Base-by-base conservation (phyloP, 2,329 filamentous ascomycete species). In the Pezicula neosporulosa region DNA sequence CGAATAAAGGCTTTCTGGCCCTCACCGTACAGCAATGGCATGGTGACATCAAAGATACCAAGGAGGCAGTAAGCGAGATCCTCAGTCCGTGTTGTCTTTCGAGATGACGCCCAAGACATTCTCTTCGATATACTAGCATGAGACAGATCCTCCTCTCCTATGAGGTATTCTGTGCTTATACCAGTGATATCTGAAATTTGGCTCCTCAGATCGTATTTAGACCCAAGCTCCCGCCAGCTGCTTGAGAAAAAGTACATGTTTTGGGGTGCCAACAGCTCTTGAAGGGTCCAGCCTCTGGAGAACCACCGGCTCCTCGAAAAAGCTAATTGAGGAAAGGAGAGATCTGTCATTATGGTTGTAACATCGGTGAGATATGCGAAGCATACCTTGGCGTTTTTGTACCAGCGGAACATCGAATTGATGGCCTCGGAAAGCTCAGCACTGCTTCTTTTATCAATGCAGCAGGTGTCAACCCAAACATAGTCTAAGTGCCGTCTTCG, bases 11-110 rank as follows among this genome's bases (percentile, higher is more conserved):
- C 68, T 10, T 13, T 13, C 27, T 42, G 47, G 6, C 68, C 66
- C 30, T 71, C 68, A 1, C 68, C 68, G 21, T 70, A 71, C 1
- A 70, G 53, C 10, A 67, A 51, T 7, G 65, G 61, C 67, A 71
- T 70, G 27, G 65, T 64, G 3, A 71, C 58, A 39, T 57, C 62
- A 28, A 68, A 71, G 3, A 71, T 53, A 1, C 68, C 69, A 30
- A 70, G 55, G 35, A 71, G 46, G 33, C 62, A 65, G 49, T 70
- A 71, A 1, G 68, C 68, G 41, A 57, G 54, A 51, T 71, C 52
- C 28, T 54, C 52, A 9, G 42, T n/a, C 13, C 66, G 60, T 2
- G 56, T 62, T 3, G 66, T 69, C 41, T 61, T 51, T 15, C 68
- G 61, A 18, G 54, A 48, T 9, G 67, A 58, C 10, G 66, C 66